Percentiles rank a stretch among this genome's conserved stretches.
Evolutionary conservation across 495 filamentous ascomycete species (phyloP).

Genomic region (Aspergillus cristatus): DNA sequence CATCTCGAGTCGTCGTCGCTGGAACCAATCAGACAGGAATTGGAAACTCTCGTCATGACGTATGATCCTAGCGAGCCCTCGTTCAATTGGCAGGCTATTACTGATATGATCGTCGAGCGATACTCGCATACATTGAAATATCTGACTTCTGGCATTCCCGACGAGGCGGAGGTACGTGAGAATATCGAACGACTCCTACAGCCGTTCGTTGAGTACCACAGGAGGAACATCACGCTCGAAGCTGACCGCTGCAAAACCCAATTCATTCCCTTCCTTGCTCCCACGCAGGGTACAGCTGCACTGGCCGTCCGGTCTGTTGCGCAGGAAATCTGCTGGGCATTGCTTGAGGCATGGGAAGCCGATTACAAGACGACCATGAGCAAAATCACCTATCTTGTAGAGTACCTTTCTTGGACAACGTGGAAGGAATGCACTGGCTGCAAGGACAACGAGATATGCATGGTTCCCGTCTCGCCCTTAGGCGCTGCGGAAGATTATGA

Average conservation of each 20-base stretch:
- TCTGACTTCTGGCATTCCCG: conserved; percentile 31
- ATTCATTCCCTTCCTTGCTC: conserved; percentile 25
- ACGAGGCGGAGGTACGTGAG: conserved; percentile 16
- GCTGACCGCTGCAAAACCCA: conserved; percentile 40
- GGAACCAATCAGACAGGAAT: conserved; percentile 29
- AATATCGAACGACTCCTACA: conserved; percentile 29
- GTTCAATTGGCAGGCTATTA: conserved; percentile 51
- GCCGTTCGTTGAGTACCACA: conserved; percentile 39
- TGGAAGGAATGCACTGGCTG: conserved; percentile 55
- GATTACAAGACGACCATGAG: conserved; percentile 15
- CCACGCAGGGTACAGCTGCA: conserved; percentile 16
- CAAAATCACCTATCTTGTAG: conserved; percentile 31
- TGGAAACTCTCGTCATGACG: conserved; percentile 29
- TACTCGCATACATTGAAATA: conserved; percentile 47
- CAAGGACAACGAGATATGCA: conserved; percentile 47
- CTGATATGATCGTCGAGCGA: conserved; percentile 51
- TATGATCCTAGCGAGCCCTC: conserved; percentile 9
- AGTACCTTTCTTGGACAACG: conserved; percentile 47
- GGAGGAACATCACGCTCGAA: conserved; percentile 23
- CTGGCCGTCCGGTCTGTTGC: conserved; percentile 39
- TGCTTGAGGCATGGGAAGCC: conserved; percentile 30
- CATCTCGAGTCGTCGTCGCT: conserved; percentile 27
- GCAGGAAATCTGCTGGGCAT: conserved; percentile 38
- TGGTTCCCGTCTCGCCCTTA: conserved; percentile 58
- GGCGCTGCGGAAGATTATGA: conserved; percentile 45